These are phyloP conservation scores for Coffea canephora DNA, from an alignment of 257 asterid species.

Conservation along the genomic window DNA sequence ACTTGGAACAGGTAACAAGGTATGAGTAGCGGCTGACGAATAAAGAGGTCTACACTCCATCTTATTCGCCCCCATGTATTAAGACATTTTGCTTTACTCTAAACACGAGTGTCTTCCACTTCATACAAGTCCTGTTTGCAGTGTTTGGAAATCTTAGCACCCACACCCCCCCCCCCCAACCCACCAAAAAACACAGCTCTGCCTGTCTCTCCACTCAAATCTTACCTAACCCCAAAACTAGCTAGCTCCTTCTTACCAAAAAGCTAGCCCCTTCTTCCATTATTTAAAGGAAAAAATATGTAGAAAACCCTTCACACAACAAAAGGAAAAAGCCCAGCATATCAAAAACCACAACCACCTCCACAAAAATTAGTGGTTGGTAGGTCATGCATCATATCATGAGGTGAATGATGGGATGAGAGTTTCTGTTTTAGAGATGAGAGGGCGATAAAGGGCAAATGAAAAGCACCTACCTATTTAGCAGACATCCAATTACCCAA, in stretches of 20 bases:
- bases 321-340: background rate
- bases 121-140: background rate
- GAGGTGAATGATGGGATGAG: background rate
- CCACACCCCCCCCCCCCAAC: too few relatives aligned
- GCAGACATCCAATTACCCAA: background rate
- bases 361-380: conserved; percentile 1
- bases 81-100: background rate
- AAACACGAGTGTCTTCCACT: conserved; percentile 18
- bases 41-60: too few relatives aligned
- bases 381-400: background rate
- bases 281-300: too few relatives aligned
- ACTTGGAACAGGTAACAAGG: too few relatives aligned
- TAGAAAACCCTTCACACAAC: too few relatives aligned
- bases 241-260: background rate
- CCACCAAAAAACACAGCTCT: too few relatives aligned
- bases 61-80: too few relatives aligned
- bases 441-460: too few relatives aligned
- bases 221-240: background rate
- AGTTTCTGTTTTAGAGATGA: background rate
- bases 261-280: background rate
- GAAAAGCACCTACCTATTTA: too few relatives aligned
- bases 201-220: background rate
- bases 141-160: too few relatives aligned
- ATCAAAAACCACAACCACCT: background rate
- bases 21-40: too few relatives aligned